phyloP scores from a whole-genome alignment of 2,329 filamentous ascomycete species.

The Colletotrichum incanum region DNA sequence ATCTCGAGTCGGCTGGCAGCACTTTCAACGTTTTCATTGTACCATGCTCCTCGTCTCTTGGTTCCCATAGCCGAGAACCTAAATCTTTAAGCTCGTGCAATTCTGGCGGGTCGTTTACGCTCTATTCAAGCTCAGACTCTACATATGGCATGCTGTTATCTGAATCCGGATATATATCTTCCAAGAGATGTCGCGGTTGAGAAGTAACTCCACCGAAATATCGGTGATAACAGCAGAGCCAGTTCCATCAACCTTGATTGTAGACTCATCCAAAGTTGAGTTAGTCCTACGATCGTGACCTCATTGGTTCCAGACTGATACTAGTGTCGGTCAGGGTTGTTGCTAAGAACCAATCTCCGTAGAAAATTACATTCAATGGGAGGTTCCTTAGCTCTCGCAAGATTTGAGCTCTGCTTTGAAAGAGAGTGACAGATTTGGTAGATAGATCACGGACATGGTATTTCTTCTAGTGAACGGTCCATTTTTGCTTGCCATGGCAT shows the following conservation, averaged over 20 bases:
- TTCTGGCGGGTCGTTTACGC: slow-evolving; percentile 45
- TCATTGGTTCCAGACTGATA: slow-evolving; percentile 71
- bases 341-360: slow-evolving; percentile 50
- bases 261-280: slow-evolving; percentile 70
- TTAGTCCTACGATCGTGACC: slow-evolving; percentile 70
- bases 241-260: slow-evolving; percentile 73
- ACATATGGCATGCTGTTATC: slow-evolving; percentile 55
- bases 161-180: slow-evolving; percentile 68
- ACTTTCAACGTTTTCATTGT: slow-evolving; percentile 52
- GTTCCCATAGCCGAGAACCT: slow-evolving; percentile 50
- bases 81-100: slow-evolving; percentile 48
- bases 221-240: slow-evolving; percentile 73
- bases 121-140: slow-evolving; percentile 43
- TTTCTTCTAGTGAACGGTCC: slow-evolving; percentile 61
- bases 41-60: slow-evolving; percentile 50
- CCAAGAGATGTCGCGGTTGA: slow-evolving; percentile 66
- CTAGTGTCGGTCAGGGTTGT: slow-evolving; percentile 63
- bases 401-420: slow-evolving; percentile 73
- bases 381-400: slow-evolving; percentile 73
- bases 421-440: slow-evolving; percentile 75
- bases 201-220: slow-evolving; percentile 72
- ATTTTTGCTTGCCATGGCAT: slow-evolving; percentile 46
- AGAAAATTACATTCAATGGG: slow-evolving; percentile 57
- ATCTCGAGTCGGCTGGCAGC: slow-evolving; percentile 58
- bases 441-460: slow-evolving; percentile 71